These are phyloP conservation scores for Colletotrichum ledebouriae DNA, from an alignment of 2,329 filamentous ascomycete genomes.

Conservation along the genomic window DNA sequence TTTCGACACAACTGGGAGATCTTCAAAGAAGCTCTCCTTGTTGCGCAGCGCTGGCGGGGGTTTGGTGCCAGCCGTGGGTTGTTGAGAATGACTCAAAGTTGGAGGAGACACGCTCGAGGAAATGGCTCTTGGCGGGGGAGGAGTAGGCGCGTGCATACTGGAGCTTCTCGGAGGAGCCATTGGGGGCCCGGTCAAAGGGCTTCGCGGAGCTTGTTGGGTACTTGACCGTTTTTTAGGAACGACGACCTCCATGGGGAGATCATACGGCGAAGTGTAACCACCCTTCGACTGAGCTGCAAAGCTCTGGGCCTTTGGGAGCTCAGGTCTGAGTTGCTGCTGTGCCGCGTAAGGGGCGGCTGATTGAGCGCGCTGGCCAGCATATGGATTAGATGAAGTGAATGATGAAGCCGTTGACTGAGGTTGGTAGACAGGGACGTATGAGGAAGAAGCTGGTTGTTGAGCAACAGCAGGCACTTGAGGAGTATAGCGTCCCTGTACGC, in stretches of 20 bases:
- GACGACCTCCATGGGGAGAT: constrained; percentile 90
- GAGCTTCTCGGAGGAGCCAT: constrained; percentile 68
- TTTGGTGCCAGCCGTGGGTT: constrained; percentile 52
- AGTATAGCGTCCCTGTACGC: constrained; percentile 42
- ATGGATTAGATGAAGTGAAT: constrained; percentile 39
- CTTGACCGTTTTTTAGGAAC: constrained; percentile 77
- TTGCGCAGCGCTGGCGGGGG: constrained; percentile 52
- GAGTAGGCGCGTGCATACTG: constrained; percentile 63
- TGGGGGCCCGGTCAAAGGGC: constrained; percentile 51
- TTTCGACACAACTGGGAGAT: constrained; percentile 74
- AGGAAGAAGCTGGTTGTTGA: constrained; percentile 9
- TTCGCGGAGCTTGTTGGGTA: constrained; percentile 66
- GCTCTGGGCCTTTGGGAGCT: constrained; percentile 76
- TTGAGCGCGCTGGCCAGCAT: constrained; percentile 45
- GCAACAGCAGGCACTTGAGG: constrained; percentile 19
- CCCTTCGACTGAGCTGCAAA: constrained; percentile 92
- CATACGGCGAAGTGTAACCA: constrained; percentile 94
- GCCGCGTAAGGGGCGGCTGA: constrained; percentile 54
- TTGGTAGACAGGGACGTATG: constrained; percentile 42
- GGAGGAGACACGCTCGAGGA: constrained; percentile 47
- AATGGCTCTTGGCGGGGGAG: constrained; percentile 37
- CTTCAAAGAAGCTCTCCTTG: constrained; percentile 80
- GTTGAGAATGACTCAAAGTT: constrained; percentile 54
- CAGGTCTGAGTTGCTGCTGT: constrained; percentile 53
- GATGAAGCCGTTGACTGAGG: constrained; percentile 41